Evolutionary conservation across 2,329 filamentous ascomycete genomes (phyloP).

Genomic region (Colletotrichum sp.): DNA sequence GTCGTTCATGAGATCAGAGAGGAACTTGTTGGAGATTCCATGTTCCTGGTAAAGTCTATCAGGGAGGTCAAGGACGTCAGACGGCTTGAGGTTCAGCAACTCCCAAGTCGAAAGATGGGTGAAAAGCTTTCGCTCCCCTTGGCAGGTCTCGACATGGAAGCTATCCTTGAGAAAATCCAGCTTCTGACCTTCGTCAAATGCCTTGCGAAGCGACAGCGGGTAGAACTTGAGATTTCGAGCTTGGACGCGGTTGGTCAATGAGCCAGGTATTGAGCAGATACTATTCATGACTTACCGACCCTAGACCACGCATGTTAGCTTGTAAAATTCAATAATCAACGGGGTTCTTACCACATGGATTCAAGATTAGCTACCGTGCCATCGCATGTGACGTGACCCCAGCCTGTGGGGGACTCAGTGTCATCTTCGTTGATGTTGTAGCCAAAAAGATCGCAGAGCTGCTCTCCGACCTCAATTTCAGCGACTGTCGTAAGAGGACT

Average conservation of each 20-base stretch:
- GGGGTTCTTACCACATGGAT: conserved; percentile 43
- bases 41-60: conserved; percentile 40
- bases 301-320: conserved; percentile 10
- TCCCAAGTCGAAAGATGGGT: conserved; percentile 44
- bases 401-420: conserved; percentile 29
- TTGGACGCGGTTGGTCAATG: conserved; percentile 6
- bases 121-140: conserved; percentile 38
- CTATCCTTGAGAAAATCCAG: neutral
- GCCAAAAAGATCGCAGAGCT: conserved; percentile 50
- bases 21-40: conserved; percentile 41
- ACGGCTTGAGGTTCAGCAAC: conserved; percentile 46
- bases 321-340: neutral
- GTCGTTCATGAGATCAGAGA: conserved; percentile 24
- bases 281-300: neutral
- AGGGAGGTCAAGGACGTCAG: conserved; percentile 43
- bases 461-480: conserved; percentile 48
- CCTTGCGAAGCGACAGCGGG: conserved; percentile 38
- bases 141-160: conserved; percentile 22
- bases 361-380: conserved; percentile 53
- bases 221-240: conserved; percentile 54
- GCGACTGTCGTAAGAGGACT: conserved; percentile 49
- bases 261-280: neutral
- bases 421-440: conserved; percentile 39
- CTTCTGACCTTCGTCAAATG: neutral
- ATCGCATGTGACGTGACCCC: conserved; percentile 51